phyloP scores from a whole-genome alignment of 2,329 filamentous ascomycete species.

The Claviceps spartinae region DNA sequence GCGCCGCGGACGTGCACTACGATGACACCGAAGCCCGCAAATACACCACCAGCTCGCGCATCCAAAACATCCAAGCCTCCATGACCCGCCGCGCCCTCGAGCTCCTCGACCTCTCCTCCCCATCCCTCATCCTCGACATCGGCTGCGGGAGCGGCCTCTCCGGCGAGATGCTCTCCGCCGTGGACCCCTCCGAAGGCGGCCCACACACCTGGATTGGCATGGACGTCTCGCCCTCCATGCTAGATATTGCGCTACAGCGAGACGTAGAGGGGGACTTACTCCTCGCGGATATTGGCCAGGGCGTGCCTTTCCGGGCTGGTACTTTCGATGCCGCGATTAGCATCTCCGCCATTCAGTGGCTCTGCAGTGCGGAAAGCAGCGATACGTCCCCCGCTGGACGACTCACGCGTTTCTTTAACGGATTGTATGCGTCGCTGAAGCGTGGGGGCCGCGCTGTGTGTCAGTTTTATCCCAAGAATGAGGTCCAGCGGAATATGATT shows the following conservation, averaged over 20 bases:
- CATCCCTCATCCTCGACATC: constrained; percentile 88
- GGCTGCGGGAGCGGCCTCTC: constrained; percentile 92
- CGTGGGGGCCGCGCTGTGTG: constrained; percentile 83
- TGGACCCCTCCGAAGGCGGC: constrained; percentile 55
- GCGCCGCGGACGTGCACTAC: constrained; percentile 93
- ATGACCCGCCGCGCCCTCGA: constrained; percentile 93
- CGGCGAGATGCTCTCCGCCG: constrained; percentile 78
- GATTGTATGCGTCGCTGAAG: constrained; percentile 70
- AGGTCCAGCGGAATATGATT: constrained; percentile 84
- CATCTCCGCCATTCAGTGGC: constrained; percentile 95
- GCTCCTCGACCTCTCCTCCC: constrained; percentile 65
- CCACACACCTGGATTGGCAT: constrained; percentile 96
- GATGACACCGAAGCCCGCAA: constrained; percentile 90
- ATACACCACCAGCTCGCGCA: constrained; percentile 92
- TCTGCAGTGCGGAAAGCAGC: constrained; percentile 86
- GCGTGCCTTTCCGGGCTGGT: constrained; percentile 83
- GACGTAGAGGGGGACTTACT: constrained; percentile 91
- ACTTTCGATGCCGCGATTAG: constrained; percentile 90
- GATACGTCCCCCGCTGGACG: constrained; percentile 71
- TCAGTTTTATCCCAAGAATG: constrained; percentile 97
- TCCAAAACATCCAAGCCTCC: constrained; percentile 83
- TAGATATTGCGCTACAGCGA: constrained; percentile 83
- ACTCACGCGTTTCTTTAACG: constrained; percentile 79
- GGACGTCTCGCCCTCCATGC: constrained; percentile 91
- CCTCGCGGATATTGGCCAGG: constrained; percentile 88